These are phyloP conservation scores for Malus hybrid DNA, from an alignment of 331 rosid species.

Conservation along the genomic window DNA sequence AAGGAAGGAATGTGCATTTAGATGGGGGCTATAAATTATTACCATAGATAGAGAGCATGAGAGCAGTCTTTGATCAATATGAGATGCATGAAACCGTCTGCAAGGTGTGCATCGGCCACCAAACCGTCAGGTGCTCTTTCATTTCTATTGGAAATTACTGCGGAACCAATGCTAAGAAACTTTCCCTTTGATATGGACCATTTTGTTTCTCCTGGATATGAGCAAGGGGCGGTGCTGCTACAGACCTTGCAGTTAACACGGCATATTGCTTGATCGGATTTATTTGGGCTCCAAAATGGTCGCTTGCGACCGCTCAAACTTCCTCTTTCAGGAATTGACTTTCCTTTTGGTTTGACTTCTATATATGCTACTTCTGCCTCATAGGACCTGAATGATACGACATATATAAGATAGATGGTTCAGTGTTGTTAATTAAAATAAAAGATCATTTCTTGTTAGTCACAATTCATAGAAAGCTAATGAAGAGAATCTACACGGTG, in stretches of 20 bases:
- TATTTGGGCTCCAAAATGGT: conserved; percentile 22
- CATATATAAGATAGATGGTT: not conserved
- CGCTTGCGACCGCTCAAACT: conserved; percentile 10
- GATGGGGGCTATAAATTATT: conserved; percentile 7
- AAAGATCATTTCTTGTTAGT: not conserved
- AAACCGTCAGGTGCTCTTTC: conserved; percentile 95
- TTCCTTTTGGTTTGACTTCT: conserved; percentile 52
- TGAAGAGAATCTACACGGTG: not conserved
- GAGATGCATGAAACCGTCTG: conserved; percentile 92
- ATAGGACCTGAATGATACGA: conserved; percentile 55
- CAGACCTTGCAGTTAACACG: conserved; percentile 70
- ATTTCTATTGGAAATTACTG: conserved; percentile 76
- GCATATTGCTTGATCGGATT: conserved; percentile 47
- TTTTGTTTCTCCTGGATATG: conserved; percentile 36
- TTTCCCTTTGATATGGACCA: conserved; percentile 79
- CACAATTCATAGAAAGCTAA: not conserved
- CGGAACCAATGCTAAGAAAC: conserved; percentile 86
- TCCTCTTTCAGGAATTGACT: conserved; percentile 30
- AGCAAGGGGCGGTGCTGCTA: conserved; percentile 31
- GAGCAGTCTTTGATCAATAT: conserved; percentile 75
- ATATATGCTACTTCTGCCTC: conserved; percentile 80
- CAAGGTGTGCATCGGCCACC: conserved; percentile 94
- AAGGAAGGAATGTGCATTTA: not conserved
- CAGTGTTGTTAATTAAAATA: not conserved
- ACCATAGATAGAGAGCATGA: conserved; percentile 80